Base-by-base conservation (phyloP, 257 asterid species). In the Ajuga chamaepitys region DNA sequence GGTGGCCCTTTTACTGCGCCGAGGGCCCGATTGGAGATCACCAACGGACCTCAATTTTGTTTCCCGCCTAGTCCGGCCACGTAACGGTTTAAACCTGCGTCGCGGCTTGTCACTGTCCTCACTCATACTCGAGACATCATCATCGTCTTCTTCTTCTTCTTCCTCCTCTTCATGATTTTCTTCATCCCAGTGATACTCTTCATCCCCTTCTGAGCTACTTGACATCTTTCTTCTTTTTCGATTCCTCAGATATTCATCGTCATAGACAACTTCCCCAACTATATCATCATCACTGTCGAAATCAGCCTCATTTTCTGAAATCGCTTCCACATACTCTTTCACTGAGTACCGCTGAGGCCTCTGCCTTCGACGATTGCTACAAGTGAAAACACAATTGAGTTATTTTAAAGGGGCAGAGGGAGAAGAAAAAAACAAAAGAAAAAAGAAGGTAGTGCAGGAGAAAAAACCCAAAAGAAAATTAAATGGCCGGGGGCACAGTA, bases 181-280 rank as follows among this genome's bases (percentile, higher is more conserved):
- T 58, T 88, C 96, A 55, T 93, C 95, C 78, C 82, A 76, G 13
- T 76, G 75, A 67, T 89, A 93, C 74, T 93, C 99, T 46, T 93
- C 99, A 64, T 89, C 96, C 35, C 95, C 97, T 78, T 93, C 99
- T 1, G 96, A 90, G 84, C 95, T 85, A 75, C 96, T 90, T 13
- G 95, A 86, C 32, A 62, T 73, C 71, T 82, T 88, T 75, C 82
- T 82, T 76, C 75, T 76, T 67, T 86, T 88, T 66, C 83, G 81
- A 64, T 61, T 82, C 80, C 77, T 88, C 9, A 88, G 73, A 71
- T 94, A 91, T 62, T 86, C 98, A 24, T 94, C 99, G 64, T 94
- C 95, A 68, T 94, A 94, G 7, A 94, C 86, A 47, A 84, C 99
- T 78, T 94, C 99, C 57, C 99, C 99, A 34, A 90, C 95, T 53